Percentiles rank a stretch among this genome's conserved stretches.
phyloP scores from a whole-genome alignment of 331 rosid species.

The Rosa hybrid region DNA sequence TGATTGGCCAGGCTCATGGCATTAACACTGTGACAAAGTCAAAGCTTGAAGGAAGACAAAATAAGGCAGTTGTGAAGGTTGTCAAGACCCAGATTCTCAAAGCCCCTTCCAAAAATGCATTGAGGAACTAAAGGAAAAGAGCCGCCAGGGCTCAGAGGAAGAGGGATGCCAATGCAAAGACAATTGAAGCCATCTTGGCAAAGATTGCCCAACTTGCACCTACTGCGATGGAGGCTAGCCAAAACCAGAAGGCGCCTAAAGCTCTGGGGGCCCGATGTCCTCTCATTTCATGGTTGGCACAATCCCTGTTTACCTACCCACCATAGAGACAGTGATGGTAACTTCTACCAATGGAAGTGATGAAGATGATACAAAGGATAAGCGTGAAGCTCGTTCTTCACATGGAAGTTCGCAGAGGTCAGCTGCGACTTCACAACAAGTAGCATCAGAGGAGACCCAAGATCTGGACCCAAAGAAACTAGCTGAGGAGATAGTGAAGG shows the following conservation, averaged over 20 bases:
- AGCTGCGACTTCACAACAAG: no score
- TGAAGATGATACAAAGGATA: background rate
- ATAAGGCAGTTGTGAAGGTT: background rate
- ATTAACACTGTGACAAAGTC: background rate
- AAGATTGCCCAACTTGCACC: background rate
- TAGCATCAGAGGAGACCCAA: no score
- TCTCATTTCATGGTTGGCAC: background rate
- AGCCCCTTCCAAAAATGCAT: background rate
- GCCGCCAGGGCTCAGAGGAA: background rate
- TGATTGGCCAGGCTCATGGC: background rate
- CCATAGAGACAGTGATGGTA: background rate
- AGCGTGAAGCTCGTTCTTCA: background rate
- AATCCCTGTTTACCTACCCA: background rate
- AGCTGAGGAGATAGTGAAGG: no score
- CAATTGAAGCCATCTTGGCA: background rate
- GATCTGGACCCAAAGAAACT: no score
- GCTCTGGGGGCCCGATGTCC: no score
- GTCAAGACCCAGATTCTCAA: background rate
- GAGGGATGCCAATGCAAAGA: background rate
- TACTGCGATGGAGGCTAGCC: no score
- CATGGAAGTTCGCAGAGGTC: background rate
- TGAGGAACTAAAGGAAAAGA: background rate
- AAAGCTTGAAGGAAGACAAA: background rate
- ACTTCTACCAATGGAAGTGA: background rate
- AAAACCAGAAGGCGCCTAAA: no score